phyloP scores from a whole-genome alignment of 2,329 filamentous ascomycete genomes.

The Raffaelea deltoideospora region DNA sequence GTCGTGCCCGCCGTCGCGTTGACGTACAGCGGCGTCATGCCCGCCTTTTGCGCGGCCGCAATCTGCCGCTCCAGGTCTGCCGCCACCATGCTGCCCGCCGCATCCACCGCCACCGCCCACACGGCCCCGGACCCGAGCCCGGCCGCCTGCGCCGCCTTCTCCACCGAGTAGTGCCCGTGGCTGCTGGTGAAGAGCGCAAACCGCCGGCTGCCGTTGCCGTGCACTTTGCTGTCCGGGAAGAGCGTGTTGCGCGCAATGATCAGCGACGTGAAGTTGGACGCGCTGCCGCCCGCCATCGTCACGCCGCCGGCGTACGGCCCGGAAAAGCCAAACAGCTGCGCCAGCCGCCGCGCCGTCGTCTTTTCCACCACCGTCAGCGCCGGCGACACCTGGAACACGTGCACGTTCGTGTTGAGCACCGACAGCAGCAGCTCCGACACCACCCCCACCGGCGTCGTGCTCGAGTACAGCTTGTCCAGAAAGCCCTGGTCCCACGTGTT shows the following conservation, averaged over 20 bases:
- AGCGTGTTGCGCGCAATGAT: slow-evolving; percentile 78
- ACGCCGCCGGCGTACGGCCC: slow-evolving; percentile 60
- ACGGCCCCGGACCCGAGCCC: slow-evolving; percentile 68
- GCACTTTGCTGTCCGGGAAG: slow-evolving; percentile 60
- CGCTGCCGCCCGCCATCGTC: slow-evolving; percentile 66
- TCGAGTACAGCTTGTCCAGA: slow-evolving; percentile 87
- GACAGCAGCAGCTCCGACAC: slow-evolving; percentile 73
- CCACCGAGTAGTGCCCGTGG: slow-evolving; percentile 87
- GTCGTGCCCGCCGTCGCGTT: slow-evolving; percentile 94
- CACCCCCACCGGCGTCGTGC: slow-evolving; percentile 73
- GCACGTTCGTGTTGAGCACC: slow-evolving; percentile 81
- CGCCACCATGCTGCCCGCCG: slow-evolving; percentile 54
- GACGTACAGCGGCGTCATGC: slow-evolving; percentile 79
- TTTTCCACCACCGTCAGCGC: slow-evolving; percentile 82
- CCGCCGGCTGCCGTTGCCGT: slow-evolving; percentile 48
- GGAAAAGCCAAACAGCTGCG: slow-evolving; percentile 59
- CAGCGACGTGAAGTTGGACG: slow-evolving; percentile 73
- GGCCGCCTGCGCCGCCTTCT: slow-evolving; percentile 85
- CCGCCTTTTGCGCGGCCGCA: slow-evolving; percentile 42
- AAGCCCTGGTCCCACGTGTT: slow-evolving; percentile 99
- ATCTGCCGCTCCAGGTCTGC: slow-evolving; percentile 49
- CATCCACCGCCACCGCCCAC: slow-evolving; percentile 59
- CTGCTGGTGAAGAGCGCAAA: slow-evolving; percentile 80
- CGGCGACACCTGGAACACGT: slow-evolving; percentile 89
- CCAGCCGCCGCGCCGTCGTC: slow-evolving; percentile 56